These are phyloP conservation scores for Arabidopsis hybrid DNA, from an alignment of 441 rosid genomes.

Conservation along the genomic window DNA sequence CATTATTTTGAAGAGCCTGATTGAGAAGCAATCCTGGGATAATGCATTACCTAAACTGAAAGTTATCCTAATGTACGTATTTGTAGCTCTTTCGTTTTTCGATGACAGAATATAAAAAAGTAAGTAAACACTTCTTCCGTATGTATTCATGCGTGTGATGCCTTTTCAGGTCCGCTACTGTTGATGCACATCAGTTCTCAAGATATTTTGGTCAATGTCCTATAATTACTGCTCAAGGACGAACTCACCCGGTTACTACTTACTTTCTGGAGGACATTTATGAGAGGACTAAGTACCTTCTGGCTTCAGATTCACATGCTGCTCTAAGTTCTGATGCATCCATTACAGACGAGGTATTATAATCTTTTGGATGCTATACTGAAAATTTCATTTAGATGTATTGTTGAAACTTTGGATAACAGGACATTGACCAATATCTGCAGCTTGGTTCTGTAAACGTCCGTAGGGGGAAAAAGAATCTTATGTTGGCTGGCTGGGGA, in stretches of 20 bases:
- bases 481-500: constrained; percentile 92
- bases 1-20: constrained; percentile 86
- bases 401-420: constrained; percentile 8
- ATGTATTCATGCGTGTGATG: constrained; percentile 35
- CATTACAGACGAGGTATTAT: constrained; percentile 54
- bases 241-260: constrained; percentile 84
- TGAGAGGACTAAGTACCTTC: constrained; percentile 70
- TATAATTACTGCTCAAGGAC: constrained; percentile 86
- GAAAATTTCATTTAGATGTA: constrained; percentile 7
- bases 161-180: constrained; percentile 90
- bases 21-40: constrained; percentile 77
- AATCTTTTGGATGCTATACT: neutral
- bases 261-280: constrained; percentile 90
- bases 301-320: constrained; percentile 91
- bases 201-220: constrained; percentile 91
- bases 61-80: constrained; percentile 88
- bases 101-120: constrained; percentile 13
- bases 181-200: constrained; percentile 85
- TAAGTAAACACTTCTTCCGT: constrained; percentile 10
- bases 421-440: constrained; percentile 30
- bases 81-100: constrained; percentile 18
- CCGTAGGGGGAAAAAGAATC: constrained; percentile 92
- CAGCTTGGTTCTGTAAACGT: constrained; percentile 79
- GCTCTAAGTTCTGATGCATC: constrained; percentile 66
- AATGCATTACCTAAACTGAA: constrained; percentile 61